A percentile compares a stretch with the other conserved stretches of the same genome.
Conservation (phyloP, 768 basidiomycete genomes). For the Mycena belliarum region DNA sequence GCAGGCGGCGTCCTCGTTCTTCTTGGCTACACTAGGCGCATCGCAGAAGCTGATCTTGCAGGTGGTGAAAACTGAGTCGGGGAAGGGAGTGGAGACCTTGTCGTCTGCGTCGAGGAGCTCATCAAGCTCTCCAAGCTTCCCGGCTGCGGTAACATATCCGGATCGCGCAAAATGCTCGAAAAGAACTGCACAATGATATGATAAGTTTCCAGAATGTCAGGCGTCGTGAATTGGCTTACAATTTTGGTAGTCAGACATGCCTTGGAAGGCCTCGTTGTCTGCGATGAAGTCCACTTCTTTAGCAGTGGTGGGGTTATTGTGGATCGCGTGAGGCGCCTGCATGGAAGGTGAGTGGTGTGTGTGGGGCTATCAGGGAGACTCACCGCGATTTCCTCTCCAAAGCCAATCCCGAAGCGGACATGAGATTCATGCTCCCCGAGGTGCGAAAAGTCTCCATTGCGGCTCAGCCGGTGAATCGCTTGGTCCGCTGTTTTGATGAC, state of each 20-base stretch:
- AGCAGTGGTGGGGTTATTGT: background rate
- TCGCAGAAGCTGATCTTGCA: background rate
- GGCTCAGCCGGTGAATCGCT: background rate
- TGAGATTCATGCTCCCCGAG: background rate
- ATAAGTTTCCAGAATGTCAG: background rate
- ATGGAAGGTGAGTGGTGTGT: background rate
- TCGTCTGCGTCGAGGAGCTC: background rate
- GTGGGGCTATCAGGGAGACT: background rate
- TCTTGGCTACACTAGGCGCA: background rate
- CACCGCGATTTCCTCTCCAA: background rate
- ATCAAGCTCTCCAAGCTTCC: background rate
- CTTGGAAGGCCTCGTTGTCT: background rate
- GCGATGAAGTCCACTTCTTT: background rate
- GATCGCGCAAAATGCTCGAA: background rate
- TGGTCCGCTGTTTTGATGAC: rapidly evolving
- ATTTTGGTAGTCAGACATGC: background rate
- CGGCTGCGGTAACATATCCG: background rate
- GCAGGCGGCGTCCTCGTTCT: background rate
- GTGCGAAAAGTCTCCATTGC: background rate
- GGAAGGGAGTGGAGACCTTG: background rate
- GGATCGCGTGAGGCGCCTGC: background rate
- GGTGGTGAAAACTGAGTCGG: background rate
- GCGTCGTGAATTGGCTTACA: background rate
- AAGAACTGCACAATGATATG: background rate
- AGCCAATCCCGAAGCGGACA: background rate